These are phyloP conservation scores for Dictyostelium discoideum DNA, from an alignment of 78 protist species.

Conservation along the genomic window DNA sequence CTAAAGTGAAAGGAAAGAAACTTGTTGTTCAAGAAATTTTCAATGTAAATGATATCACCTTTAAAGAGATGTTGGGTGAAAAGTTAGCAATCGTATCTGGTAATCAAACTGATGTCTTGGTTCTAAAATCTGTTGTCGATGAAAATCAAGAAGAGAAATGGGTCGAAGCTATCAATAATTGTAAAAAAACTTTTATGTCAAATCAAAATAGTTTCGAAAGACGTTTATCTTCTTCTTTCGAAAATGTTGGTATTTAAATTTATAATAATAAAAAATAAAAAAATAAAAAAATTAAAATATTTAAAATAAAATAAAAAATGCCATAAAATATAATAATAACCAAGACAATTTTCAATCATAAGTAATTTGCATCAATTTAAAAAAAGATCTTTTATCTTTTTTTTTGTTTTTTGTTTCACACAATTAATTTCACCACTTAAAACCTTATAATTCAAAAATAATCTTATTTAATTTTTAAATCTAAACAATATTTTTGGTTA, in stretches of 20 bases:
- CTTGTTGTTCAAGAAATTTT: conserved; percentile 21
- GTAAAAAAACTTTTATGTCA: background rate
- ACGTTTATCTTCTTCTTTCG: background rate
- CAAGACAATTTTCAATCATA: too few relatives aligned
- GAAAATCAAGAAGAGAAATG: conserved; percentile 42
- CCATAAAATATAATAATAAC: too few relatives aligned
- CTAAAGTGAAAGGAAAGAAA: conserved; percentile 54
- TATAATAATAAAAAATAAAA: background rate
- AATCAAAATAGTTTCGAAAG: background rate
- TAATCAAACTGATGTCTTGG: background rate
- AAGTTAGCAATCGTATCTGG: background rate
- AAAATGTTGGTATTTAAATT: background rate
- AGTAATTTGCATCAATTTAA: too few relatives aligned
- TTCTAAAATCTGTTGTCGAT: conserved; percentile 28
- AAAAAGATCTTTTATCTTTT: too few relatives aligned
- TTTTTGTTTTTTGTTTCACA: too few relatives aligned
- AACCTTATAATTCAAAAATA: too few relatives aligned
- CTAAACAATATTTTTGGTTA: too few relatives aligned
- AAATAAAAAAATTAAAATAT: too few relatives aligned
- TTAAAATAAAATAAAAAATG: too few relatives aligned
- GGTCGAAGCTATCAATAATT: background rate
- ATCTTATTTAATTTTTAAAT: too few relatives aligned
- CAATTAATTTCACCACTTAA: too few relatives aligned
- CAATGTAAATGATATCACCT: conserved; percentile 22
- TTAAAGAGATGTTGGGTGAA: conserved; percentile 51